Conservation (phyloP, 2,329 filamentous ascomycete species). For the Immersiporthe knoxdaviesiana region DNA sequence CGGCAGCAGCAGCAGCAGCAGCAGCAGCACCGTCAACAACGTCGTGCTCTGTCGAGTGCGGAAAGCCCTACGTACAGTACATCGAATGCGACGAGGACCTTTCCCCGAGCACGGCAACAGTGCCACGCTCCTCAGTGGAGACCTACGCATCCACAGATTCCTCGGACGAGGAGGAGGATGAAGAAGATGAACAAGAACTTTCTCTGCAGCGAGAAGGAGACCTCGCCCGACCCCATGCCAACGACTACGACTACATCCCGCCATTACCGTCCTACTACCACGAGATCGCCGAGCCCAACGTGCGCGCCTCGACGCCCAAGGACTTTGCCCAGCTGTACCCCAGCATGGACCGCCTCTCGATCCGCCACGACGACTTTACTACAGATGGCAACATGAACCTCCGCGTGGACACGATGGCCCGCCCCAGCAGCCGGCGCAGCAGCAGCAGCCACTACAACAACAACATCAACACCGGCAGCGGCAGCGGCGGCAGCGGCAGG, state of each 20-base stretch:
- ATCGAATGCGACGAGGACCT: constrained; percentile 39
- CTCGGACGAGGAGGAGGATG: constrained; percentile 54
- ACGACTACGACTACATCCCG: constrained; percentile 47
- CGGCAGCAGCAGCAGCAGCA: too few relatives aligned
- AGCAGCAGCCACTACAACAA: too few relatives aligned
- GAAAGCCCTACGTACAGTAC: constrained; percentile 26
- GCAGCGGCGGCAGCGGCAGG: constrained; percentile 63
- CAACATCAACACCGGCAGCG: too few relatives aligned
- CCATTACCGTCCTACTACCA: constrained; percentile 62
- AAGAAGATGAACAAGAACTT: constrained; percentile 58
- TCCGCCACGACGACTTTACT: constrained; percentile 89
- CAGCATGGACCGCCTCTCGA: constrained; percentile 76
- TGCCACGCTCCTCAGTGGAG: constrained; percentile 66
- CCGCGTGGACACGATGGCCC: constrained; percentile 73
- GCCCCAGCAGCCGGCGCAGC: constrained; percentile 61
- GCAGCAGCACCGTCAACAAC: constrained; percentile 12
- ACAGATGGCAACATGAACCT: constrained; percentile 96
- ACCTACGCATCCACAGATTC: constrained; percentile 78
- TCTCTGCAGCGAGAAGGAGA: constrained; percentile 46
- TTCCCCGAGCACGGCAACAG: constrained; percentile 47
- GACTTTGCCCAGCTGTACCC: constrained; percentile 88
- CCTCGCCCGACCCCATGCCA: constrained; percentile 18
- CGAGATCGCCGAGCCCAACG: constrained; percentile 65
- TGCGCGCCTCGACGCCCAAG: constrained; percentile 76
- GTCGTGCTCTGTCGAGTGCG: constrained; percentile 17